Percentiles rank a stretch among this genome's conserved stretches.
Conservation (phyloP, 2,329 filamentous ascomycete genomes). For the Apiospora arundinis region DNA sequence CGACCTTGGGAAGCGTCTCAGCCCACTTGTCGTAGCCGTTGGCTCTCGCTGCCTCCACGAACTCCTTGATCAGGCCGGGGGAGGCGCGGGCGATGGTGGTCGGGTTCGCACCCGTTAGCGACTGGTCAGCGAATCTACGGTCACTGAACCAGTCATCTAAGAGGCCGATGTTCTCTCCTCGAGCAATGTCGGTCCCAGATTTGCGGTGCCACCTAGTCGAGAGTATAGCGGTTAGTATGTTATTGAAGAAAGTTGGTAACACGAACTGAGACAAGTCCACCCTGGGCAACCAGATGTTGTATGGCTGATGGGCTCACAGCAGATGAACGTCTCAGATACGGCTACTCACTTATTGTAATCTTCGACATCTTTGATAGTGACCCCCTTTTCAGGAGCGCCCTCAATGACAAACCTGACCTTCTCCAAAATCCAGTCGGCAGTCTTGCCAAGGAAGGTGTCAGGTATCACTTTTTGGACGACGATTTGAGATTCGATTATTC, state of each 20-base stretch:
- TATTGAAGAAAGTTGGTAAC: neutral
- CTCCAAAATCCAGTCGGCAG: slow-evolving; percentile 39
- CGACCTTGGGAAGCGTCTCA: slow-evolving; percentile 35
- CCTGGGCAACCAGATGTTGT: neutral
- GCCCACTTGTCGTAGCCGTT: slow-evolving; percentile 43
- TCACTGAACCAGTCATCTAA: slow-evolving; percentile 49
- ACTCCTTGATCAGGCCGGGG: slow-evolving; percentile 40
- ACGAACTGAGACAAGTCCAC: neutral
- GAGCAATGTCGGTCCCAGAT: slow-evolving; percentile 24
- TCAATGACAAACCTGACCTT: slow-evolving; percentile 34
- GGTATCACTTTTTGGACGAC: slow-evolving; percentile 42
- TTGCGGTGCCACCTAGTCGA: slow-evolving; percentile 21
- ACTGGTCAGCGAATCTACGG: slow-evolving; percentile 51
- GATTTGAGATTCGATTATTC: slow-evolving; percentile 38
- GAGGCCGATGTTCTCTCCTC: slow-evolving; percentile 24
- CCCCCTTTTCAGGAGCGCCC: slow-evolving; percentile 37
- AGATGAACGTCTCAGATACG: neutral
- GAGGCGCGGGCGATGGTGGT: slow-evolving; percentile 43
- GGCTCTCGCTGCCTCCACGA: slow-evolving; percentile 42
- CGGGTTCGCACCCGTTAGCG: slow-evolving; percentile 51
- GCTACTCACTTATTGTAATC: slow-evolving; percentile 21
- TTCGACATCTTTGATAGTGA: slow-evolving; percentile 40
- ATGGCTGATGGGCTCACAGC: neutral
- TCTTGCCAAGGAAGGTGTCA: slow-evolving; percentile 39
- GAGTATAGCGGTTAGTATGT: neutral